phyloP scores from a whole-genome alignment of 2,329 filamentous ascomycete genomes.

The Aaosphaeria arxii region DNA sequence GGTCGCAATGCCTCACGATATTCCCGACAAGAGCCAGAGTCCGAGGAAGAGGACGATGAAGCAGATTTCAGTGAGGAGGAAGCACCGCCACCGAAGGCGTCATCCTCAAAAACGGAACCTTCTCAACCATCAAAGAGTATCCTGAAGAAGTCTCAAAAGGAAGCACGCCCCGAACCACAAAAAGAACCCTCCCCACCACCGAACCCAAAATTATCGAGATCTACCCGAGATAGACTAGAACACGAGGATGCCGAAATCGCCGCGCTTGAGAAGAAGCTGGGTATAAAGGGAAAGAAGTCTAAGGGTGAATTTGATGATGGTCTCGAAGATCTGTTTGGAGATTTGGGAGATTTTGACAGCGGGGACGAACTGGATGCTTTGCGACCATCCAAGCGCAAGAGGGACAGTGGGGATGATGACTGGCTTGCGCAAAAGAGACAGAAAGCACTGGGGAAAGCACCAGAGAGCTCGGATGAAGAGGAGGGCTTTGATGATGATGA shows the following conservation, averaged over 20 bases:
- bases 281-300: slow-evolving; percentile 70
- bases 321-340: slow-evolving; percentile 72
- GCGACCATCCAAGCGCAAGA: slow-evolving; percentile 53
- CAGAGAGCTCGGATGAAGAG: slow-evolving; percentile 22
- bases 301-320: slow-evolving; percentile 77
- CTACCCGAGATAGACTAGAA: slow-evolving; percentile 59
- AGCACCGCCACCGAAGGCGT: slow-evolving; percentile 10
- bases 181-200: slow-evolving; percentile 13
- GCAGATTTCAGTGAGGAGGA: slow-evolving; percentile 35
- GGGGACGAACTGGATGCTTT: slow-evolving; percentile 46
- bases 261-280: slow-evolving; percentile 81
- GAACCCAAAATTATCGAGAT: slow-evolving; percentile 29
- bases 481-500: slow-evolving; percentile 12
- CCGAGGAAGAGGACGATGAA: slow-evolving; percentile 19
- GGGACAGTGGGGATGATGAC: slow-evolving; percentile 55
- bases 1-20: slow-evolving; percentile 14
- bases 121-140: slow-evolving; percentile 34
- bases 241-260: slow-evolving; percentile 88
- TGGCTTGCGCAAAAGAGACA: slow-evolving; percentile 59
- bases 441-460: slow-evolving; percentile 42
- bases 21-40: slow-evolving; percentile 18
- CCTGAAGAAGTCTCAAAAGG: slow-evolving; percentile 20
- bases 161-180: background rate
- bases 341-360: slow-evolving; percentile 45
- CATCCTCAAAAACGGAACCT: slow-evolving; percentile 13